Evolutionary conservation across 1,139 yeast genomes (phyloP).

Genomic region (Diutina scorzettiae): DNA sequence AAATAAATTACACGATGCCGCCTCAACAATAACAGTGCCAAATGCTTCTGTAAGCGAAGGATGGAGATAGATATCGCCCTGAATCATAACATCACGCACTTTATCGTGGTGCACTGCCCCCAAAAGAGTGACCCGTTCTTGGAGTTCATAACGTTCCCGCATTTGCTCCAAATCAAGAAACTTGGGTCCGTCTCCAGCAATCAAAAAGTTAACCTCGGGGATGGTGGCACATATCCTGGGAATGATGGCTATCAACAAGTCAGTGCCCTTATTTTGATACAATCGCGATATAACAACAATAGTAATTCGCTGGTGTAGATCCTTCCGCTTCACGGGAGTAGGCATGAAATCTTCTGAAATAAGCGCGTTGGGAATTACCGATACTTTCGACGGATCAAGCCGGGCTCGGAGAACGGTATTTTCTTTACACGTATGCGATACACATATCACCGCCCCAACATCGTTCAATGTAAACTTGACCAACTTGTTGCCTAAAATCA

Average conservation of each 20-base stretch:
- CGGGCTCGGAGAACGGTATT: conserved; percentile 85
- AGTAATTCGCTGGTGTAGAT: conserved; percentile 34
- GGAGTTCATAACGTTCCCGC: conserved; percentile 78
- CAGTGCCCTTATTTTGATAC: conserved; percentile 96
- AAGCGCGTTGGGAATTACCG: conserved; percentile 95
- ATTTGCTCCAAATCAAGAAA: conserved; percentile 89
- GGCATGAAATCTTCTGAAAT: conserved; percentile 76
- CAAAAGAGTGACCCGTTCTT: conserved; percentile 73
- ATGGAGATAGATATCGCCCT: conserved; percentile 89
- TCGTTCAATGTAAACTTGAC: conserved; percentile 77
- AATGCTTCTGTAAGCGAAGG: conserved; percentile 95
- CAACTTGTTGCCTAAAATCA: conserved; percentile 78
- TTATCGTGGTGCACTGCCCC: conserved; percentile 90
- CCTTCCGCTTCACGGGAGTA: background rate
- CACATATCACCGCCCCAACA: conserved; percentile 88
- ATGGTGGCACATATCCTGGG: conserved; percentile 67
- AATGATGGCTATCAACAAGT: conserved; percentile 69
- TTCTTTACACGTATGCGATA: conserved; percentile 93
- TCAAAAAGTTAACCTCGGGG: conserved; percentile 59
- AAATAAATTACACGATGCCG: conserved; percentile 89
- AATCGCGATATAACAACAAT: conserved; percentile 85
- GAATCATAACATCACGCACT: conserved; percentile 85
- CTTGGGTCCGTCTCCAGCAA: conserved; percentile 97
- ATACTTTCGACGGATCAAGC: conserved; percentile 63
- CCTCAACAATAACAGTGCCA: conserved; percentile 95